Base-by-base conservation (phyloP, 2,329 filamentous ascomycete species). In the Chrysoporthe puriensis region DNA sequence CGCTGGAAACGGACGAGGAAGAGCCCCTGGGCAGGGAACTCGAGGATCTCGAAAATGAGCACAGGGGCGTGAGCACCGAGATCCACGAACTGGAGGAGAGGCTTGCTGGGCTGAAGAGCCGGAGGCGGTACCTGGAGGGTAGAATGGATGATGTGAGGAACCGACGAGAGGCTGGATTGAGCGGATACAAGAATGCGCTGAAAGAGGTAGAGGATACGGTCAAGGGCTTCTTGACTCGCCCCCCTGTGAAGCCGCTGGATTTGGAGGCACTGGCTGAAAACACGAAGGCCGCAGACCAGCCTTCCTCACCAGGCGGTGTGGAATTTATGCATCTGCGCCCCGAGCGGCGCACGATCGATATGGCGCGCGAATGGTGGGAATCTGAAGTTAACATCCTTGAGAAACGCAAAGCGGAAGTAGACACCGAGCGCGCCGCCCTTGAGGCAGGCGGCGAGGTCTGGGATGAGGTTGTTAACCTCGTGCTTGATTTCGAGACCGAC, bases 361-460 rank as follows among this genome's bases (percentile, higher is more conserved):
- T 94, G 88, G 91, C 91, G 0, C 86, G 83, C 68, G 84, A 89
- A 16, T 91, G 91, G 84, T 94, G 90, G 88, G 83, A 86, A 64
- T 84, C 85, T 6, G 90, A 94, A 71, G 80, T 89, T 1, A 78
- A 78, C 1, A 78, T 86, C 0, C 79, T 91, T 2, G 80, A 88
- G 62, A 79, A 80, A 57, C 85, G 85, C 67, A 87, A 86, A 70
- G 73, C 78, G 9, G 82, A 85, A 36, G 86, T 90, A 1, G 83
- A 88, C 42, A 82, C 82, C 58, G 91, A 94, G 70, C 84, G 84
- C 21, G 77, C 81, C 3, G 91, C 91, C 1, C 81, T 94, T 11
- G 85, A 90, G 32, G 86, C 91, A 70, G 92, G 92, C 1, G 86
- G 84, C 1, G 77, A 82, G 14, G 77, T 92, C 16, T 95, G 92